Evolutionary conservation across 441 rosid species (phyloP), one percentile per base, ranked within the genome.

Genomic region (Melastoma candidum): DNA sequence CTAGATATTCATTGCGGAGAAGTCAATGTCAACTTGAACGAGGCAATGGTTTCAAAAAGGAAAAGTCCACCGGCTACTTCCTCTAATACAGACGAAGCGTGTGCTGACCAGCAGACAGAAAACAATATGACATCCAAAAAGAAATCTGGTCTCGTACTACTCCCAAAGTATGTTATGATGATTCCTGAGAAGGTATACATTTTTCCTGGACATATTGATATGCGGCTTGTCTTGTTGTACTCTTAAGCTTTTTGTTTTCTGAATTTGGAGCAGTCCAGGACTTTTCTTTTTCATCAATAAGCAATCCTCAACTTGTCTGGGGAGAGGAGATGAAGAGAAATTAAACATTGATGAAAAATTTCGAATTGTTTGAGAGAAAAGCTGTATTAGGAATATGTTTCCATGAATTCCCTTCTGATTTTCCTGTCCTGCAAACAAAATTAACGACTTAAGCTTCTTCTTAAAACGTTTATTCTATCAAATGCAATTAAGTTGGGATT

Each of bases 111-210:
- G 69, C 61, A 76, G 51, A 55, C 58, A 46, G 67, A 66, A 56
- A 70, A 67, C 67, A 63, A 74, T 60, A 79, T 66, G 70, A 70
- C 74, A 55, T 71, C 48, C 2, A 78, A 66, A 66, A 74, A 79
- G 62, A 65, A 76, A 66, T 67, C 78, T 49, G 59, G 64, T 27
- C 60, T 78, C 60, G 80, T 57, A 51, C 71, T 78, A 46, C 74
- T 93, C 62, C 63, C 79, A 26, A 87, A 89, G 68, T 75, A 63
- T 72, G 66, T 77, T 70, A 66, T 69, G 45, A 69, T 81, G 72
- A 76, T 94, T 71, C 99, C 99, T 36, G 96, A 87, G 65, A 85
- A 82, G 97, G 99, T 85, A 48, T 60, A 92, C 66, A 59, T 53
- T 58, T 61, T 45, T 60, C 22, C 13, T 43, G 29, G 11, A 39